These are phyloP conservation scores for Xylaria cubensis DNA, from an alignment of 495 filamentous ascomycete species.

Conservation along the genomic window DNA sequence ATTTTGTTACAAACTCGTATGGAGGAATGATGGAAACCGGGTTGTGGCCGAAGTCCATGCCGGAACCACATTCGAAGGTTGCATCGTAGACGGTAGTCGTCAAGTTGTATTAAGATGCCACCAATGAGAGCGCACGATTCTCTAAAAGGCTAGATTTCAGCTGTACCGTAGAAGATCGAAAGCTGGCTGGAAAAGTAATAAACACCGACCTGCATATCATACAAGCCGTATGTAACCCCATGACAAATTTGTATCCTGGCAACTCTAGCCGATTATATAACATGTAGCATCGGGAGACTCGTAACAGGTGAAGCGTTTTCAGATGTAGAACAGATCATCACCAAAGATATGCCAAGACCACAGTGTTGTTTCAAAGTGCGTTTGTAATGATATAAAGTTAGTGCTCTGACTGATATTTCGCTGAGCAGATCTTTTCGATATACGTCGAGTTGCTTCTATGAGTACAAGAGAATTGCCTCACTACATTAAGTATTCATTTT, in stretches of 20 bases:
- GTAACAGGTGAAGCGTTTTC: not conserved
- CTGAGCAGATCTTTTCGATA: not conserved
- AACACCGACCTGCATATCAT: not conserved
- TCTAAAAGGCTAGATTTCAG: not conserved
- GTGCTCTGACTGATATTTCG: not conserved
- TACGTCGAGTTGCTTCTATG: not conserved
- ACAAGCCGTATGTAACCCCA: not conserved
- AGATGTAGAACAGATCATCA: not conserved
- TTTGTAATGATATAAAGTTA: not conserved
- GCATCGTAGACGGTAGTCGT: not conserved
- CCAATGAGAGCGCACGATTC: constrained; percentile 3
- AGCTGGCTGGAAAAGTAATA: not conserved
- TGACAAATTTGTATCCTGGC: not conserved
- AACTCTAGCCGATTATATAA: not conserved
- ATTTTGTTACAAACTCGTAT: not conserved
- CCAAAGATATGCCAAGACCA: not conserved
- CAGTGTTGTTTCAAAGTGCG: not conserved
- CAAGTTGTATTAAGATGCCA: not conserved
- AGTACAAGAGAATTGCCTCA: not conserved
- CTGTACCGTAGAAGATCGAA: not conserved
- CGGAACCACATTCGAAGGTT: not conserved
- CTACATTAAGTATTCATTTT: not conserved
- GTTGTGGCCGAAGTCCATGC: not conserved
- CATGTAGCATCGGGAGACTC: not conserved
- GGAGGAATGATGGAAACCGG: not conserved